Base-by-base conservation (phyloP, 768 basidiomycete species). In the Mycena rosella region DNA sequence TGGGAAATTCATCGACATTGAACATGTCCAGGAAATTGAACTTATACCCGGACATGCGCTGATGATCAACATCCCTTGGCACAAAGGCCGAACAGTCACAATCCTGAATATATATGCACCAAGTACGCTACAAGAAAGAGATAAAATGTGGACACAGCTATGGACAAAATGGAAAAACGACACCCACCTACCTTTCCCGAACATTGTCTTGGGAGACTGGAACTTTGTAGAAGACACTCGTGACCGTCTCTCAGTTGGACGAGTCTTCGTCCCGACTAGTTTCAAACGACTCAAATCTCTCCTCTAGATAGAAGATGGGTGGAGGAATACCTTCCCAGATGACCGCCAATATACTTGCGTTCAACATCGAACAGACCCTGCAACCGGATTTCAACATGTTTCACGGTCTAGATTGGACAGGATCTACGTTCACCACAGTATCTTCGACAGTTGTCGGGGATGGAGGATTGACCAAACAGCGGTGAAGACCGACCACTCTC, bases 161-260 rank as follows among this genome's bases (percentile, higher is more conserved):
- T 63, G 61, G 61, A 20, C 34, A 32, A 52, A 22, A 26, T 63
- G 61, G 52, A 27, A 8, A 26, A 14, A 45, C n/a, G 42, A 63
- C 27, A 29, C 8, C 11, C 10, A 20, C 29, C 18, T 55, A 22
- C 62, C 62, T 1, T 26, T 63, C 22, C 62, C 62, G 10, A 38
- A 36, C 5, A 42, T 55, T 5, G 15, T 77, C 9, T 42, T 75
- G 0, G 75, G 77, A 0, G 77, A 79, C 48, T 76, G 78, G 44
- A 79, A 79, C 58, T 14, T 77, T 0, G 66, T 72, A 0, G 73
- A 78, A 29, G 76, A 77, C 14, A 1, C 53, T 0, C 18, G 75
- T 0, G 77, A 76, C 42, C 29, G 73, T 0, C n/a, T 66, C 0
- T 75, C 75, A 0, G 42, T 27, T 0, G 22, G 22, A n/a, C 10